phyloP scores from a whole-genome alignment of 2,329 filamentous ascomycete genomes.

The Cadophora malorum region DNA sequence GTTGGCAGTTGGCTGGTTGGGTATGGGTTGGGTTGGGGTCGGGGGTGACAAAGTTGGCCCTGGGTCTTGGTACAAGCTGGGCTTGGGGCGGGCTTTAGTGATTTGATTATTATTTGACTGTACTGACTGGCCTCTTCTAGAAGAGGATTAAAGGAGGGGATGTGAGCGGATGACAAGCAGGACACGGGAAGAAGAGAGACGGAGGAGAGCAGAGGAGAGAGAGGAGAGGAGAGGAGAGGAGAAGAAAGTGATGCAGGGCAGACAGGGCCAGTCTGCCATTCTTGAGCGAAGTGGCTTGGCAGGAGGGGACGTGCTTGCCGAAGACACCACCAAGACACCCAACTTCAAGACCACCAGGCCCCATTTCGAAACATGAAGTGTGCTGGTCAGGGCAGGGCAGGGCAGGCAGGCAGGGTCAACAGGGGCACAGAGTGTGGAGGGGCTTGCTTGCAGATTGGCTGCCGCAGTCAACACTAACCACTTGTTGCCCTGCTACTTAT shows the following conservation, averaged over 20 bases:
- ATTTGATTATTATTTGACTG: conserved; percentile 7
- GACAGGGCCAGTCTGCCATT: background rate
- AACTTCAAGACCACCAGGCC: background rate
- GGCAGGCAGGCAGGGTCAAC: background rate
- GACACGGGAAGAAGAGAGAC: background rate
- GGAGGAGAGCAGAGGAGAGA: background rate
- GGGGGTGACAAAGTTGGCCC: background rate
- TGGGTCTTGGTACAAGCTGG: background rate
- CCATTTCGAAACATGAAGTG: conserved; percentile 15
- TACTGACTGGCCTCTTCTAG: background rate
- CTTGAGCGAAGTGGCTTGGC: background rate
- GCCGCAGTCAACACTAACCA: background rate
- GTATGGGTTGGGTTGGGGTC: background rate
- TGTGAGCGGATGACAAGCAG: background rate
- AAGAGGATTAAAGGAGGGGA: background rate
- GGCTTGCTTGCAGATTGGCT: background rate
- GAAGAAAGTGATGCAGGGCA: too few relatives aligned
- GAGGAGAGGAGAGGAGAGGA: conserved; percentile 1
- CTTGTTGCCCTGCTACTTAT: background rate
- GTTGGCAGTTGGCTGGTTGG: background rate
- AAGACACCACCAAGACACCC: background rate
- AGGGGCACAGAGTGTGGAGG: background rate
- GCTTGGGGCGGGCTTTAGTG: background rate
- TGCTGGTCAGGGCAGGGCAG: background rate
- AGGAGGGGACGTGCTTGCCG: conserved; percentile 1